These are phyloP conservation scores for Melaleuca quinquenervia DNA, from an alignment of 345 rosid genomes.

Conservation along the genomic window DNA sequence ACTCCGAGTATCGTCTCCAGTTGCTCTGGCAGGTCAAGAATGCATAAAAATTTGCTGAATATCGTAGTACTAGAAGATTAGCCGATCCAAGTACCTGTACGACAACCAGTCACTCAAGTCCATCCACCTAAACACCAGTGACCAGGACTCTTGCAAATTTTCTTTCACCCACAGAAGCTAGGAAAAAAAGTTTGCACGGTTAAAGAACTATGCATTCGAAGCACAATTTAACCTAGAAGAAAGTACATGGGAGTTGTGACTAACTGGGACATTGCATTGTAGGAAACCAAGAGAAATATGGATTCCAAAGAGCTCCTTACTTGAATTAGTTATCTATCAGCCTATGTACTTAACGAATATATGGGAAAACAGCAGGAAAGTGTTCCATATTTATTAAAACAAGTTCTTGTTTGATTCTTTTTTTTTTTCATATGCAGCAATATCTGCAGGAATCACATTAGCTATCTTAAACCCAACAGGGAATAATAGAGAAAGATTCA, in stretches of 20 bases:
- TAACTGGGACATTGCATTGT: neutral
- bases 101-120: constrained; percentile 99
- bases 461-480: neutral
- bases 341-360: neutral
- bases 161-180: constrained; percentile 99
- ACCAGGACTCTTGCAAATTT: constrained; percentile 89
- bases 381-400: neutral
- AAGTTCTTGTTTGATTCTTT: neutral
- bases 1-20: constrained; percentile 95
- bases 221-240: neutral
- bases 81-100: constrained; percentile 40
- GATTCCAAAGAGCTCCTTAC: neutral
- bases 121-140: constrained; percentile 96
- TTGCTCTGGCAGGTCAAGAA: constrained; percentile 45
- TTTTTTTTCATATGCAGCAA: neutral
- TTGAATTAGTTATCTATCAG: neutral
- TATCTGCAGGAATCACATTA: neutral
- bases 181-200: constrained; percentile 5
- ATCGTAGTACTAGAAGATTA: neutral
- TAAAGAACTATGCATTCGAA: neutral
- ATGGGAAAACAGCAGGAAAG: neutral
- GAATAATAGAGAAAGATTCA: neutral
- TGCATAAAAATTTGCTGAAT: neutral
- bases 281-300: neutral
- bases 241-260: neutral